phyloP scores from a whole-genome alignment of 805 yeast species.

The Naumovozyma castellii region DNA sequence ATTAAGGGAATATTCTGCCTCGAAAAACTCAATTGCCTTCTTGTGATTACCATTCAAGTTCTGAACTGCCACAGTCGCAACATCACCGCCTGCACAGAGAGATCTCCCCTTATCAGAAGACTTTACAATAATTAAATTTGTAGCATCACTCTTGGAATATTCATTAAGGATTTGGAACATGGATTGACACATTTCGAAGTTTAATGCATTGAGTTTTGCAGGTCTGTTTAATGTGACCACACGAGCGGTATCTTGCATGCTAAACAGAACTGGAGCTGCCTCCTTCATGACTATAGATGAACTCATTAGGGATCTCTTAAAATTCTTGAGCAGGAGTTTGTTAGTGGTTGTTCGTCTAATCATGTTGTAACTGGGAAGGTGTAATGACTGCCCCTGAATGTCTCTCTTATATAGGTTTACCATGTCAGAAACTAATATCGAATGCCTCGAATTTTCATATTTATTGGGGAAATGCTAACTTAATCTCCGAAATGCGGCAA shows the following conservation, averaged over 20 bases:
- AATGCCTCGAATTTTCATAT: too few relatives aligned
- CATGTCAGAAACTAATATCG: too few relatives aligned
- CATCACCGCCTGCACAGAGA: conserved; percentile 96
- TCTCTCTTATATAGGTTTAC: not conserved
- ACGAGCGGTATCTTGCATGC: conserved; percentile 44
- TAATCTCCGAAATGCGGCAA: not conserved
- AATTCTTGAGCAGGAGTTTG: not conserved
- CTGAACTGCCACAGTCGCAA: conserved; percentile 61
- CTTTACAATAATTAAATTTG: conserved; percentile 57
- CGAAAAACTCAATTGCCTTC: conserved; percentile 58
- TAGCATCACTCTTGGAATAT: conserved; percentile 58
- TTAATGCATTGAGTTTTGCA: conserved; percentile 75
- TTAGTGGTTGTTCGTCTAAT: not conserved
- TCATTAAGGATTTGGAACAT: conserved; percentile 68
- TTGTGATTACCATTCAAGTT: conserved; percentile 40
- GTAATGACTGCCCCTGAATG: too few relatives aligned
- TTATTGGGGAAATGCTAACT: not conserved
- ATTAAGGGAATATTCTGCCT: conserved; percentile 72
- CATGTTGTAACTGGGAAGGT: too few relatives aligned
- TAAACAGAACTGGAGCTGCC: conserved; percentile 16
- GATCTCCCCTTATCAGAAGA: conserved; percentile 47
- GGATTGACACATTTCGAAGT: conserved; percentile 60
- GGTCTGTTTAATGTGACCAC: conserved; percentile 72
- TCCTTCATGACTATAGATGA: not conserved
- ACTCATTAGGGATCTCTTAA: not conserved